Percentiles rank a stretch among this genome's conserved stretches.
Conservation (phyloP, 352 stramenopile genomes). For the Achlya hypogyna region DNA sequence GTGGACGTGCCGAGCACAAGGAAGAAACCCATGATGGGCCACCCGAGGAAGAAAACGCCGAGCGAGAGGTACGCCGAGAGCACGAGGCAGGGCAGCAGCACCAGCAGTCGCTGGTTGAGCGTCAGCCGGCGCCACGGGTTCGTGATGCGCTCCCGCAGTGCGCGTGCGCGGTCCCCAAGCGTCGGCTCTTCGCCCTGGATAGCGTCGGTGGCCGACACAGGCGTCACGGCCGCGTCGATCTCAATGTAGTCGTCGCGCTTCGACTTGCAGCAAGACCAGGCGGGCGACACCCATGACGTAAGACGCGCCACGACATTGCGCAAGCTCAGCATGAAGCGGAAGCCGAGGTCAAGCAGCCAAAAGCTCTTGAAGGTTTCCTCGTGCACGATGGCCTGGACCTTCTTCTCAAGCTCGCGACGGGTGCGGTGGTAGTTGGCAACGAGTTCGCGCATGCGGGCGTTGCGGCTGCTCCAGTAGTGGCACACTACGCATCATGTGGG, state of each 20-base stretch:
- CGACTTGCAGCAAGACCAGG: conserved; percentile 6
- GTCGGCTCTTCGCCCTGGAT: not conserved
- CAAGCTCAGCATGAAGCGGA: conserved; percentile 28
- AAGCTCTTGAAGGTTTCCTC: conserved; percentile 76
- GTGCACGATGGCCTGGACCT: conserved; percentile 60
- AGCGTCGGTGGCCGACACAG: conserved; percentile 45
- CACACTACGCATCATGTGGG: conserved; percentile 24
- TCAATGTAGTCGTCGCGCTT: conserved; percentile 1
- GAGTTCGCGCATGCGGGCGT: conserved; percentile 82
- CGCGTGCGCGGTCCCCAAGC: not conserved
- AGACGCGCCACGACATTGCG: not conserved
- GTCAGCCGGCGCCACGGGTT: conserved; percentile 55
- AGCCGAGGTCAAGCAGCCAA: conserved; percentile 78
- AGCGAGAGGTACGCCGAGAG: conserved; percentile 46
- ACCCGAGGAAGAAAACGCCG: conserved; percentile 52
- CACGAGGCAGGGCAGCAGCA: conserved; percentile 51
- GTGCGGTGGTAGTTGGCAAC: conserved; percentile 79
- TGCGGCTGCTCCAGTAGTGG: conserved; percentile 78
- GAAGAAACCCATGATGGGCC: conserved; percentile 63
- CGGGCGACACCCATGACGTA: not conserved
- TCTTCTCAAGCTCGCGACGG: conserved; percentile 62
- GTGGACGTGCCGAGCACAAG: conserved; percentile 55
- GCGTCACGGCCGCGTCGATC: conserved; percentile 15
- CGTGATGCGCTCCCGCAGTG: not conserved
- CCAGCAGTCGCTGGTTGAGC: conserved; percentile 30